These are phyloP conservation scores for Mortierella sp. DNA, from an alignment of 371 early-diverging fungal genomes.

Conservation along the genomic window DNA sequence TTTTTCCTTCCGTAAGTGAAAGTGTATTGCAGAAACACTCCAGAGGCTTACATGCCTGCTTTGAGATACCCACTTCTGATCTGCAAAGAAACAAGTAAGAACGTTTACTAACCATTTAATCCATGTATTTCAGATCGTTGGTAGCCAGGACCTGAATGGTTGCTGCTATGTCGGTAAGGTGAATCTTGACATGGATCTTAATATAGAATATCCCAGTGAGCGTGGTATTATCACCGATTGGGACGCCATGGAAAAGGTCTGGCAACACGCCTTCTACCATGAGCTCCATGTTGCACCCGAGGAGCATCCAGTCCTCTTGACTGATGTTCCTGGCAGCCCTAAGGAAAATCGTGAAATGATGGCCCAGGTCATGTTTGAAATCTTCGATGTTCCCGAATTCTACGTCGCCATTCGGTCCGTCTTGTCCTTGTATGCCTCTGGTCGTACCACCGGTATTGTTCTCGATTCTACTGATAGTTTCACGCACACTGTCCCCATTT, in stretches of 20 bases:
- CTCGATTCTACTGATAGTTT: slow-evolving; percentile 97
- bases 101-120: not conserved
- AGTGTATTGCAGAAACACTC: not conserved
- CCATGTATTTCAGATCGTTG: slow-evolving; percentile 74
- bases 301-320: slow-evolving; percentile 97
- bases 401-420: slow-evolving; percentile 97
- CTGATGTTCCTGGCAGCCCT: slow-evolving; percentile 96
- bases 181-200: slow-evolving; percentile 94
- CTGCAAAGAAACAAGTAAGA: no score
- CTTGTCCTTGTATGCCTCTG: slow-evolving; percentile 91
- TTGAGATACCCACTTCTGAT: no score
- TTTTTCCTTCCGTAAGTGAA: slow-evolving; percentile 81
- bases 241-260: slow-evolving; percentile 98
- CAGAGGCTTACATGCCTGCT: not conserved
- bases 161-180: slow-evolving; percentile 92
- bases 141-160: slow-evolving; percentile 95
- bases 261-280: slow-evolving; percentile 95
- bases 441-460: slow-evolving; percentile 96
- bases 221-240: slow-evolving; percentile 97
- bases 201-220: slow-evolving; percentile 94
- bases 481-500: slow-evolving; percentile 94
- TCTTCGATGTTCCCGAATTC: slow-evolving; percentile 96
- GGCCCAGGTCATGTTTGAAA: slow-evolving; percentile 97
- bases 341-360: slow-evolving; percentile 89
- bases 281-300: slow-evolving; percentile 94